Conservation (phyloP, 2,329 filamentous ascomycete genomes). For the Diaporthe humulicola region DNA sequence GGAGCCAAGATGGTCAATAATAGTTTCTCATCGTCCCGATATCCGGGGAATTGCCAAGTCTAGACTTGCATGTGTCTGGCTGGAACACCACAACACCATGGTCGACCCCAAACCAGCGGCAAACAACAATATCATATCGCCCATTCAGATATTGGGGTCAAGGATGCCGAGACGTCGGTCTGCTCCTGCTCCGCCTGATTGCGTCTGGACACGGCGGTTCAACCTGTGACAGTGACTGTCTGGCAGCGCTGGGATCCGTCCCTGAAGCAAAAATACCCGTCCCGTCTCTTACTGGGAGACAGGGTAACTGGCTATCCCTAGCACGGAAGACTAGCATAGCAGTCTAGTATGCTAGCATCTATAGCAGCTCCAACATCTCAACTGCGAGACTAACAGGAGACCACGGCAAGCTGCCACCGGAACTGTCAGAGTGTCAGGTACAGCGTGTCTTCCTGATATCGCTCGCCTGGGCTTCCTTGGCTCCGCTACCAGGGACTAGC, state of each 20-base stretch:
- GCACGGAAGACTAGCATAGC: background rate
- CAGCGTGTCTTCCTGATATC: slow-evolving; percentile 2
- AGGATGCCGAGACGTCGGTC: slow-evolving; percentile 29
- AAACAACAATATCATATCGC: slow-evolving; percentile 20
- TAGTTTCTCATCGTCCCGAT: slow-evolving; percentile 4
- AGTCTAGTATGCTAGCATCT: slow-evolving; percentile 1
- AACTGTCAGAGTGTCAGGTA: slow-evolving; percentile 34
- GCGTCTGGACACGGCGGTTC: slow-evolving; percentile 23
- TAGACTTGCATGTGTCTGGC: slow-evolving; percentile 15
- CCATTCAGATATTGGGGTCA: slow-evolving; percentile 15
- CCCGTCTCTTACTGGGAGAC: slow-evolving; percentile 4
- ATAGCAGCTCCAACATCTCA: slow-evolving; percentile 1
- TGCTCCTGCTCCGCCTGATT: slow-evolving; percentile 21
- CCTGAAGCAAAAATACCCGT: slow-evolving; percentile 22
- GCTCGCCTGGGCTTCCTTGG: slow-evolving; percentile 3
- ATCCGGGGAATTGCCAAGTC: slow-evolving; percentile 12
- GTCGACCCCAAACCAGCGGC: slow-evolving; percentile 18
- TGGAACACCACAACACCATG: background rate
- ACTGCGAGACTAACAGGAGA: slow-evolving; percentile 20
- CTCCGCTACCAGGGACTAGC: slow-evolving; percentile 17
- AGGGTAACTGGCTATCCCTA: background rate
- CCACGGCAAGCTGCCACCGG: slow-evolving; percentile 2
- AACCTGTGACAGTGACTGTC: slow-evolving; percentile 38
- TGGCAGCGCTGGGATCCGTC: slow-evolving; percentile 17
- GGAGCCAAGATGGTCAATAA: slow-evolving; percentile 16